A percentile compares a stretch with the other conserved stretches of the same genome.
Evolutionary conservation across 352 stramenopile species (phyloP).

Genomic region (Globisporangium yorkense): DNA sequence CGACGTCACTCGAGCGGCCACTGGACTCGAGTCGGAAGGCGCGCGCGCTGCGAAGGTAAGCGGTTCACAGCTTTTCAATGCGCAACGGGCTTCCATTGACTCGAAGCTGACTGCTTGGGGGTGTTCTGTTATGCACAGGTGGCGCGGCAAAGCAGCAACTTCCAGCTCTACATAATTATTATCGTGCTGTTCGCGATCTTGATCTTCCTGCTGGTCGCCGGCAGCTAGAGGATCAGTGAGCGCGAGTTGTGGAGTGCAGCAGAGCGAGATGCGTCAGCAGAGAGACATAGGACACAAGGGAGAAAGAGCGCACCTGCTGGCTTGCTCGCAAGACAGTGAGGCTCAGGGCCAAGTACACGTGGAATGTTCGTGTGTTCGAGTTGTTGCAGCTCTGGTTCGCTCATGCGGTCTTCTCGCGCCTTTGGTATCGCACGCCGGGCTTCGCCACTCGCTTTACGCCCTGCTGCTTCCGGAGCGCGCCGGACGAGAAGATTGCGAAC

Average conservation of each 20-base stretch:
- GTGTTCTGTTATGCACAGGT: slow-evolving; percentile 32
- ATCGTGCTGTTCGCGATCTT: slow-evolving; percentile 82
- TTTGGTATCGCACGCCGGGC: slow-evolving; percentile 9
- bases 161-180: slow-evolving; percentile 91
- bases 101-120: background rate
- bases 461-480: slow-evolving; percentile 11
- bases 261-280: background rate
- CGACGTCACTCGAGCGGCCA: slow-evolving; percentile 77
- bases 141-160: slow-evolving; percentile 93
- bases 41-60: slow-evolving; percentile 60
- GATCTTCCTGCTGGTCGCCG: slow-evolving; percentile 82
- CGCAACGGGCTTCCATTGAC: background rate
- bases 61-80: no score
- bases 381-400: background rate
- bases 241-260: background rate
- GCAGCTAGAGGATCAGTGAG: slow-evolving; percentile 24
- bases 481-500: slow-evolving; percentile 27
- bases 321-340: background rate
- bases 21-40: slow-evolving; percentile 82
- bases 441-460: background rate
- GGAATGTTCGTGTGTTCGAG: background rate
- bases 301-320: background rate
- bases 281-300: no score
- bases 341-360: slow-evolving; percentile 3
- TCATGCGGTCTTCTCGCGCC: slow-evolving; percentile 19